Evolutionary conservation across 2,329 filamentous ascomycete species (phyloP).

Genomic region (Aspergillaceae sp.): DNA sequence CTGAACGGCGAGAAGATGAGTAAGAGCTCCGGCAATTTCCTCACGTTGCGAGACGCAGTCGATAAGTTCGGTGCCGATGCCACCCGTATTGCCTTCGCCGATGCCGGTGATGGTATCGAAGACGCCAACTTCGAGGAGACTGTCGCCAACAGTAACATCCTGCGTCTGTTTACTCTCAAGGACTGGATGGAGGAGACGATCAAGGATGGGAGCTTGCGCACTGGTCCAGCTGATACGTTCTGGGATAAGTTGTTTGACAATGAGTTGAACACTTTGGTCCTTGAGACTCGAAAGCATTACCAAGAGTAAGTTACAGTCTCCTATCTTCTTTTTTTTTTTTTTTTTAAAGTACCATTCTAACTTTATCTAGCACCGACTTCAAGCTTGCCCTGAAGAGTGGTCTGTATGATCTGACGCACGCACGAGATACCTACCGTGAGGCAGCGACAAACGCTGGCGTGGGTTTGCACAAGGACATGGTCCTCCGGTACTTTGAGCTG

Average conservation of each 20-base stretch:
- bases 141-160: conserved; percentile 83
- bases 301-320: conserved; percentile 43
- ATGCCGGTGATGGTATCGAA: conserved; percentile 86
- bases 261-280: conserved; percentile 77
- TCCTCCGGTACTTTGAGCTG: conserved; percentile 73
- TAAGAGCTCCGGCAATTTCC: conserved; percentile 95
- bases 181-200: conserved; percentile 88
- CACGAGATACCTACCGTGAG: conserved; percentile 86
- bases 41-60: conserved; percentile 77
- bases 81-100: conserved; percentile 79
- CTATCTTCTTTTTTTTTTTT: background rate
- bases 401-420: conserved; percentile 83
- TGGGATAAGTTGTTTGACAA: conserved; percentile 88
- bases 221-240: conserved; percentile 66
- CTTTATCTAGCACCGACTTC: conserved; percentile 55
- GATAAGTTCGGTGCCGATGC: conserved; percentile 94
- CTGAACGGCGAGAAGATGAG: conserved; percentile 98
- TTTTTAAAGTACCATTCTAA: conserved; percentile 7
- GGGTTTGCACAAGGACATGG: conserved; percentile 76
- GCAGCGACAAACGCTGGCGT: conserved; percentile 65
- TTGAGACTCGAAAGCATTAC: conserved; percentile 71
- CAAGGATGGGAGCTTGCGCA: conserved; percentile 64
- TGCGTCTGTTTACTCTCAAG: conserved; percentile 71
- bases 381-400: conserved; percentile 78
- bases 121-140: conserved; percentile 97